These are phyloP conservation scores for Trichoderma koningii DNA, from an alignment of 2,329 filamentous ascomycete species.

Conservation along the genomic window DNA sequence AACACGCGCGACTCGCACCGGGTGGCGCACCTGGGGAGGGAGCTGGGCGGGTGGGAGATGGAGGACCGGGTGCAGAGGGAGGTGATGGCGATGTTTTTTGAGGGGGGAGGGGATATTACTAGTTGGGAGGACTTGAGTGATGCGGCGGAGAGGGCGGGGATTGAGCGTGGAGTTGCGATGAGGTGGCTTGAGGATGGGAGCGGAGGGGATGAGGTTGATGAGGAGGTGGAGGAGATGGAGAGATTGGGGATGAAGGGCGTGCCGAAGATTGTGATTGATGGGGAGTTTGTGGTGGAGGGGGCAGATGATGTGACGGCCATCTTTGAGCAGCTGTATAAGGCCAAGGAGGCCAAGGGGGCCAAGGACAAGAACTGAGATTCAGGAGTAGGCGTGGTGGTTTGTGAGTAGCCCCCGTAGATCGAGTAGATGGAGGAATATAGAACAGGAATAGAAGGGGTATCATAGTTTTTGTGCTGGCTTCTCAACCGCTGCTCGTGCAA, in stretches of 20 bases:
- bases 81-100: constrained; percentile 68
- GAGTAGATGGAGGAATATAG: too few relatives aligned
- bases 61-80: constrained; percentile 64
- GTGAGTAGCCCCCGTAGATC: too few relatives aligned
- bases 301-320: constrained; percentile 72
- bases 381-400: background rate
- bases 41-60: constrained; percentile 41
- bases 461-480: background rate
- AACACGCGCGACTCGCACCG: constrained; percentile 80
- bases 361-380: background rate
- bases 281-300: constrained; percentile 65
- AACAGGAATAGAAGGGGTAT: constrained; percentile 16
- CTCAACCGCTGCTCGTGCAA: background rate
- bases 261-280: constrained; percentile 74
- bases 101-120: constrained; percentile 65
- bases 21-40: constrained; percentile 68
- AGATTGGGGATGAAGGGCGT: constrained; percentile 63
- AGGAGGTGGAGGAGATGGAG: constrained; percentile 55
- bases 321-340: constrained; percentile 63
- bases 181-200: constrained; percentile 56
- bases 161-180: constrained; percentile 55
- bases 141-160: constrained; percentile 56
- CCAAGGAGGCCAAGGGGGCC: constrained; percentile 46
- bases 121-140: constrained; percentile 53
- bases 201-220: constrained; percentile 60